A percentile compares a stretch with the other conserved stretches of the same genome.
Evolutionary conservation across 345 rosid genomes (phyloP).

Genomic region (Raphanus raphanistrum): DNA sequence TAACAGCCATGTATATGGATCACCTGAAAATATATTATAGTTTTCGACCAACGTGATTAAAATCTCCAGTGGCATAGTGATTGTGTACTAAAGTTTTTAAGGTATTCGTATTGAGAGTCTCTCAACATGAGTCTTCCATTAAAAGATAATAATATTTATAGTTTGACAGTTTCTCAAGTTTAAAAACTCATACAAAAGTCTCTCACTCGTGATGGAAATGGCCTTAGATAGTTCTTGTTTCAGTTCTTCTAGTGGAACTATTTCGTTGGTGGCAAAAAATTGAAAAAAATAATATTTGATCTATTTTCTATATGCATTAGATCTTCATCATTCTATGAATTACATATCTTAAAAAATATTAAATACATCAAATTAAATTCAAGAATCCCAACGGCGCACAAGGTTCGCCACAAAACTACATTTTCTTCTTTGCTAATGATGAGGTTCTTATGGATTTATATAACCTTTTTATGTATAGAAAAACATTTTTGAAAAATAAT

Average conservation of each 20-base stretch:
- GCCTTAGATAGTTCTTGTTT: neutral
- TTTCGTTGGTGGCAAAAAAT: neutral
- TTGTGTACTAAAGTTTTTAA: neutral
- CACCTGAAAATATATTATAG: neutral
- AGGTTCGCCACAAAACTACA: slow-evolving; percentile 79
- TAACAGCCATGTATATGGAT: neutral
- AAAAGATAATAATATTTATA: too few relatives aligned
- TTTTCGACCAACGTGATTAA: neutral
- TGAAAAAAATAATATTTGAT: neutral
- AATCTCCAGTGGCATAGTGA: slow-evolving; percentile 5
- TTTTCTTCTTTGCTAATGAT: slow-evolving; percentile 63
- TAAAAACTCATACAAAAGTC: too few relatives aligned
- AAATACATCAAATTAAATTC: slow-evolving; percentile 28
- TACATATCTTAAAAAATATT: slow-evolving; percentile 4
- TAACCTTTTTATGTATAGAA: slow-evolving; percentile 14
- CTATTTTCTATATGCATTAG: slow-evolving; percentile 9
- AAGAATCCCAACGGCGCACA: slow-evolving; percentile 47
- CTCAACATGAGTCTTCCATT: too few relatives aligned
- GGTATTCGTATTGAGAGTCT: too few relatives aligned
- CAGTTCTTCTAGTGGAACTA: slow-evolving; percentile 9
- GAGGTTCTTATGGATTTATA: slow-evolving; percentile 47
- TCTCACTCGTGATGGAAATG: too few relatives aligned
- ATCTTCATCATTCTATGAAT: slow-evolving; percentile 13
- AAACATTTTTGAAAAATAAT: neutral
- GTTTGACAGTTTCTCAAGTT: too few relatives aligned